Evolutionary conservation across 345 rosid genomes (phyloP).

Genomic region (Citrus trifoliata): DNA sequence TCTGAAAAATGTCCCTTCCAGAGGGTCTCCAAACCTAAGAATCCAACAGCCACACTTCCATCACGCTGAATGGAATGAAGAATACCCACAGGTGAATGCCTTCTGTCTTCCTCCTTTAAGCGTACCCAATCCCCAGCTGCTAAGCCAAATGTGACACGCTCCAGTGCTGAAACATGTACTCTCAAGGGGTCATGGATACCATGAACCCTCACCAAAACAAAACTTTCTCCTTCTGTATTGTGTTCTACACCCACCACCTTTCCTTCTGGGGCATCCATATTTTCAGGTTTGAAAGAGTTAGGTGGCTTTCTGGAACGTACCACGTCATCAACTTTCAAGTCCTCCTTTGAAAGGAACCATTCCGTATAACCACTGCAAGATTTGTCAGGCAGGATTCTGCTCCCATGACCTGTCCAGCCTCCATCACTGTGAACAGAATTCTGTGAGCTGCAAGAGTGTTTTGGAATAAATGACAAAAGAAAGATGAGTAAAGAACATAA

Average conservation of each 20-base stretch:
- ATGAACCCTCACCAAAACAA: conserved; percentile 76
- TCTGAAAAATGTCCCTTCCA: conserved; percentile 78
- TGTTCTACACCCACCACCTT: conserved; percentile 69
- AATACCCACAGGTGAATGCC: conserved; percentile 76
- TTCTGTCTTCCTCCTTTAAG: conserved; percentile 65
- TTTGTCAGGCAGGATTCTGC: conserved; percentile 35
- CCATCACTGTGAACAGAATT: conserved; percentile 46
- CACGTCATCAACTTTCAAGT: conserved; percentile 61
- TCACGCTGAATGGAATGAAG: conserved; percentile 71
- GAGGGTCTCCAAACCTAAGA: conserved; percentile 67
- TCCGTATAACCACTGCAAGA: conserved; percentile 52
- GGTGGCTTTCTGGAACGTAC: conserved; percentile 88
- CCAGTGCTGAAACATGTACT: conserved; percentile 61
- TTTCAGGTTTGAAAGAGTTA: conserved; percentile 53
- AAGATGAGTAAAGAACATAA: not conserved
- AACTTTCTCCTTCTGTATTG: conserved; percentile 50
- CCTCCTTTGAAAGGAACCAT: conserved; percentile 85
- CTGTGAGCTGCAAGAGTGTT: conserved; percentile 53
- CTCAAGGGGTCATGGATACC: conserved; percentile 86
- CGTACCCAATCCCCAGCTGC: conserved; percentile 95
- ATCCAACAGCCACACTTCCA: conserved; percentile 69
- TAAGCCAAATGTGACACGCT: conserved; percentile 68
- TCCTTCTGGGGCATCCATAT: conserved; percentile 86
- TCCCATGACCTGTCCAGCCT: conserved; percentile 45
- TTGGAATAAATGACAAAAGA: conserved; percentile 5